Percentiles rank a stretch among this genome's conserved stretches.
Evolutionary conservation across 2,329 filamentous ascomycete genomes (phyloP).

Genomic region (Keithomyces neogunnii): DNA sequence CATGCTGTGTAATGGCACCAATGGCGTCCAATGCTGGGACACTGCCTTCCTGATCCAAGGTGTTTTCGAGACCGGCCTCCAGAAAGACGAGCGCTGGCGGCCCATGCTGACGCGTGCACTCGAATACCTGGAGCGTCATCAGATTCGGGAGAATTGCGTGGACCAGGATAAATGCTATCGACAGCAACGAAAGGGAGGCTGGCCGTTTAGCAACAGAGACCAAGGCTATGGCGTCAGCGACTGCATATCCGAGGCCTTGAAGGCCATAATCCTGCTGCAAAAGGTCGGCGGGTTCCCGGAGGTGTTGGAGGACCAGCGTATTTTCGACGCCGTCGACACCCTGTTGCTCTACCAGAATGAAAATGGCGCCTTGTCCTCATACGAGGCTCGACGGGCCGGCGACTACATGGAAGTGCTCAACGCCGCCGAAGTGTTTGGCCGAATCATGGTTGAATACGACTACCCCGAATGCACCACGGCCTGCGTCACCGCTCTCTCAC

Average conservation of each 20-base stretch:
- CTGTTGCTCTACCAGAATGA: constrained; percentile 84
- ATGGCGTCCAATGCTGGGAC: constrained; percentile 97
- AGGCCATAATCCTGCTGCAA: constrained; percentile 78
- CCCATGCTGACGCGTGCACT: constrained; percentile 79
- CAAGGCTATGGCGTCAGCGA: constrained; percentile 96
- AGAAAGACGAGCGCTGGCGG: constrained; percentile 66
- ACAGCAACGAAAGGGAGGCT: constrained; percentile 84
- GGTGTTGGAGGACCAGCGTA: constrained; percentile 65
- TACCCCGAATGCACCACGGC: constrained; percentile 98
- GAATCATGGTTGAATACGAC: constrained; percentile 98
- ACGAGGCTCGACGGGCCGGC: constrained; percentile 75
- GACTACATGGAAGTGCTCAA: constrained; percentile 78
- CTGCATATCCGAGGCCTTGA: constrained; percentile 85
- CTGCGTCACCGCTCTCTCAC: constrained; percentile 75
- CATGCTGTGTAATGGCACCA: constrained; percentile 92
- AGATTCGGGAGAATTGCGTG: constrained; percentile 75
- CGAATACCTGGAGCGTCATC: constrained; percentile 80
- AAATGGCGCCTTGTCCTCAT: constrained; percentile 80
- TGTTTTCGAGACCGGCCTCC: constrained; percentile 68
- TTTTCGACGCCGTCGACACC: constrained; percentile 85
- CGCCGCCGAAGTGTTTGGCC: constrained; percentile 90
- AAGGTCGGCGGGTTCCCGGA: constrained; percentile 65
- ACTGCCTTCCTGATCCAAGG: constrained; percentile 85
- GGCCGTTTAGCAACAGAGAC: constrained; percentile 87
- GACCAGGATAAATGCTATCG: constrained; percentile 78